These are phyloP conservation scores for Apiospora aurea DNA, from an alignment of 2,329 filamentous ascomycete species.

Conservation along the genomic window DNA sequence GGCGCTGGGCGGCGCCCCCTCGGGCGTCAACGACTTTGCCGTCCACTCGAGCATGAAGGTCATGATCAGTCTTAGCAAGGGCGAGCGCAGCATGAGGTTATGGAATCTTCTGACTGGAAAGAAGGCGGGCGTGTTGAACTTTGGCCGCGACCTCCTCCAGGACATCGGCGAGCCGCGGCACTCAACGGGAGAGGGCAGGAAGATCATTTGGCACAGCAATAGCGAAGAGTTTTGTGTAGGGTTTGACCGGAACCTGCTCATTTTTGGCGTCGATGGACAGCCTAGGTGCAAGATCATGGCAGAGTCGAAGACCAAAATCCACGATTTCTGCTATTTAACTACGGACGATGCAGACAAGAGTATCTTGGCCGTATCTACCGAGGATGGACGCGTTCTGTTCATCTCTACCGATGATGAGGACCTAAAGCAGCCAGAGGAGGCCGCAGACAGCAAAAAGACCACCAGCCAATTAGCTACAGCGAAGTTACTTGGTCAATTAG, in stretches of 20 bases:
- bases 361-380: conserved; percentile 80
- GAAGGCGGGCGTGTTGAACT: conserved; percentile 92
- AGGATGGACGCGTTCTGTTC: conserved; percentile 87
- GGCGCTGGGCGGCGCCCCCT: conserved; percentile 77
- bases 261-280: conserved; percentile 89
- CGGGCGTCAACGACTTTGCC: conserved; percentile 94
- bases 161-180: conserved; percentile 80
- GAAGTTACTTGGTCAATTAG: conserved; percentile 76
- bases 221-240: conserved; percentile 85
- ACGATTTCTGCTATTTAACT: conserved; percentile 78
- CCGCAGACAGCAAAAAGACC: conserved; percentile 50
- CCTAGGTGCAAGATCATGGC: conserved; percentile 78
- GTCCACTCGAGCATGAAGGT: conserved; percentile 96
- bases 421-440: conserved; percentile 46
- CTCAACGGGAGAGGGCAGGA: conserved; percentile 81
- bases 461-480: conserved; percentile 62
- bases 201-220: conserved; percentile 78
- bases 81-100: conserved; percentile 88
- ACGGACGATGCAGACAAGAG: conserved; percentile 56
- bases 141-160: conserved; percentile 74
- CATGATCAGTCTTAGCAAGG: conserved; percentile 90
- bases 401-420: conserved; percentile 71
- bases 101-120: conserved; percentile 98
- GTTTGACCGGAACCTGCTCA: conserved; percentile 84
- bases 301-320: conserved; percentile 77